Evolutionary conservation across 163 green algal species (phyloP).

Genomic region (Coccomyxa subellipsoidea): DNA sequence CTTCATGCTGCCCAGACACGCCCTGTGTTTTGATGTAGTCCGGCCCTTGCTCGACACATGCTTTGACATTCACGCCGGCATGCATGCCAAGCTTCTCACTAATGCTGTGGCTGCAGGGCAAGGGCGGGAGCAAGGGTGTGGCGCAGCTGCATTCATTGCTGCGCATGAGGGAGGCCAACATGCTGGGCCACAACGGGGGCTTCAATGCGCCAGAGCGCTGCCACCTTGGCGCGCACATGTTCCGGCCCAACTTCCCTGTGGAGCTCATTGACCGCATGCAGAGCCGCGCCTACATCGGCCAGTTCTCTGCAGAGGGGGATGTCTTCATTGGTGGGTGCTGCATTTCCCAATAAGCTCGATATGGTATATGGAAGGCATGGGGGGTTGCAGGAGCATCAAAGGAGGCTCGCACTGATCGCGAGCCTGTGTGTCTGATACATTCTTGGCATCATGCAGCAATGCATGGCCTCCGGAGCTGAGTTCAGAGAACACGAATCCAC

Average conservation of each 20-base stretch:
- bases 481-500: neutral
- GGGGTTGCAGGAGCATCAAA: neutral
- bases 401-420: neutral
- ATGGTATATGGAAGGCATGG: neutral
- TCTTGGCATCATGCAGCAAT: neutral
- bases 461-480: neutral
- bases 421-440: neutral
- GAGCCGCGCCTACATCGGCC: conserved; percentile 71
- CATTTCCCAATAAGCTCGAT: neutral
- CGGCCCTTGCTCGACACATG: no score
- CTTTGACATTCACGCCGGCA: neutral
- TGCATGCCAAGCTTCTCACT: no score
- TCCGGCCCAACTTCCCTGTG: conserved; percentile 20
- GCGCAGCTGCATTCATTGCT: neutral
- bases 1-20: no score
- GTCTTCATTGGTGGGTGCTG: conserved; percentile 67
- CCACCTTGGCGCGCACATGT: conserved; percentile 37
- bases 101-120: no score
- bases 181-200: conserved; percentile 18
- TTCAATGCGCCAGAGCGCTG: conserved; percentile 29
- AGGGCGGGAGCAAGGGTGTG: neutral
- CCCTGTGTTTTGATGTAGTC: no score
- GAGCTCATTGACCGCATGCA: conserved; percentile 34
- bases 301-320: conserved; percentile 61
- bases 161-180: conserved; percentile 22